Evolutionary conservation across 73 alveolate species (phyloP), one percentile per base, ranked within the genome.

Genomic region (Blepharisma japonicum): DNA sequence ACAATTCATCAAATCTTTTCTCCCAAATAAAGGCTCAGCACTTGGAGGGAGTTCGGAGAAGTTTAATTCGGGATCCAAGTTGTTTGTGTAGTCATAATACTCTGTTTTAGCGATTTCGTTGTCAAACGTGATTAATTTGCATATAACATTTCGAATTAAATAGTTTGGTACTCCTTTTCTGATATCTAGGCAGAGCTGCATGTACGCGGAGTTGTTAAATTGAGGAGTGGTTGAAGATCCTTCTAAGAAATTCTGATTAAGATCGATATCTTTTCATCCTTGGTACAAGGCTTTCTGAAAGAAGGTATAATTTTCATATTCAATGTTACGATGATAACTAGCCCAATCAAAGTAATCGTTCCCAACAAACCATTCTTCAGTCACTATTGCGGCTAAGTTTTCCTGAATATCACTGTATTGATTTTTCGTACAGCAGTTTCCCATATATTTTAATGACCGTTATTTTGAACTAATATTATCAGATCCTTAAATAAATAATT

Each of bases 271-370:
- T 53, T 53, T 53, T 4, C 67, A 53, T 53, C 67, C 67, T 53
- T 53, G 67, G 27, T 20, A 14, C 23, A 53, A 4, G 67, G 23
- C n/a, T 53, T 53, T 53, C 67, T 53, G 67, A 53, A 53, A 53
- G 67, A 20, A 53, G 23, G n/a, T 53, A 53, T 53, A 14, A 14
- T 53, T 20, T 14, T 53, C 67, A 14, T 14, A 53, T 53, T 53
- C 27, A 4, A 53, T 53, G 67, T 53, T 53, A 14, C 67, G 67
- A 20, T 53, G n/a, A 53, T 14, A 53, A 4, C 27, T 53, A 53
- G 23, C n/a, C 67, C 67, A 11, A 53, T 53, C 67, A 53, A 53
- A 53, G 67, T 14, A 53, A 53, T 53, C 67, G 4, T 53, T 53
- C n/a, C 67, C 67, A 20, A 53, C 4, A 53, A 14, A 53, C 67